A percentile compares a stretch with the other conserved stretches of the same genome.
phyloP scores from a whole-genome alignment of 192 early-diverging fungal species.

The Ambispora gerdemannii region DNA sequence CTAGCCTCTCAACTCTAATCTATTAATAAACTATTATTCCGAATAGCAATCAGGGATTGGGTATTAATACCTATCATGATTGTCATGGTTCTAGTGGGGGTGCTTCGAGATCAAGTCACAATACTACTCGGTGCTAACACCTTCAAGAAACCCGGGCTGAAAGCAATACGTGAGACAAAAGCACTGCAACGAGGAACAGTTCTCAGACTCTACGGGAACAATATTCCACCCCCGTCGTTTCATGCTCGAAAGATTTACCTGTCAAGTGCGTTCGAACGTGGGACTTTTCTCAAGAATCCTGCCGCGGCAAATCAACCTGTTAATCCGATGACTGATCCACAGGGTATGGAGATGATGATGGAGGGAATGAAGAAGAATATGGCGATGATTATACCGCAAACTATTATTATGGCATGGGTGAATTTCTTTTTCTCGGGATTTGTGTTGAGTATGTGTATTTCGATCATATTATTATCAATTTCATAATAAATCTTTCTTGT shows the following conservation, averaged over 20 bases:
- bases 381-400: slow-evolving; percentile 97
- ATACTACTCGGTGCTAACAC: slow-evolving; percentile 81
- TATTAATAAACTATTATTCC: not conserved
- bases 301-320: slow-evolving; percentile 54
- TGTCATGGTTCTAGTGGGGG: slow-evolving; percentile 95
- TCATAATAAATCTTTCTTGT: not conserved
- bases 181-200: slow-evolving; percentile 70
- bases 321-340: slow-evolving; percentile 91
- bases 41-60: slow-evolving; percentile 88
- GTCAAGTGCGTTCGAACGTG: slow-evolving; percentile 74
- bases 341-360: slow-evolving; percentile 94
- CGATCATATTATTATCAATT: slow-evolving; percentile 10
- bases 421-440: slow-evolving; percentile 99
- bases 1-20: not conserved
- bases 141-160: slow-evolving; percentile 70
- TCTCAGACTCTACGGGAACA: slow-evolving; percentile 63
- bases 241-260: slow-evolving; percentile 66
- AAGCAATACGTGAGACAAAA: slow-evolving; percentile 81
- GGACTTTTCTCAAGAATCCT: slow-evolving; percentile 84
- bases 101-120: slow-evolving; percentile 91
- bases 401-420: slow-evolving; percentile 98
- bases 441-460: slow-evolving; percentile 71
- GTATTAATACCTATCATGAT: slow-evolving; percentile 95
- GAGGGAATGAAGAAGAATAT: slow-evolving; percentile 98
- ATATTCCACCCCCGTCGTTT: slow-evolving; percentile 74